Evolutionary conservation across 306 rosid genomes (phyloP).

Genomic region (Potentilla sterilis): DNA sequence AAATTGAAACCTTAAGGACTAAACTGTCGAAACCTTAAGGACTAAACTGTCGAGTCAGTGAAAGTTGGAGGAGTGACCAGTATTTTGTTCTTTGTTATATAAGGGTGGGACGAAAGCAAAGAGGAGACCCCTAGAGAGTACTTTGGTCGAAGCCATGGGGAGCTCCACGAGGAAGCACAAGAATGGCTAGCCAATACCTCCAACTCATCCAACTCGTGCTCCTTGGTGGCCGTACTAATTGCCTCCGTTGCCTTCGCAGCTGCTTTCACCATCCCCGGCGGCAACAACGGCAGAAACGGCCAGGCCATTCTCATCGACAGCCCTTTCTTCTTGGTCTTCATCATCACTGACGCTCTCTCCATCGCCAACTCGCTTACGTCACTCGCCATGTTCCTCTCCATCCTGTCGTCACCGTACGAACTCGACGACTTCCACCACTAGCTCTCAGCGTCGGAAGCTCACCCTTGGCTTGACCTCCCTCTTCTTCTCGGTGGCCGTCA

Average conservation of each 20-base stretch:
- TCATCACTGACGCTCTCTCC: conserved; percentile 32
- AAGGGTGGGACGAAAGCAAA: background rate
- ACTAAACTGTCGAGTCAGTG: too few species aligned
- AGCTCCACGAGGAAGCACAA: conserved; percentile 19
- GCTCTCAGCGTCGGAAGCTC: conserved; percentile 30
- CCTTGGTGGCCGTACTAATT: conserved; percentile 26
- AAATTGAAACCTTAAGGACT: too few species aligned
- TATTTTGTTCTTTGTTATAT: too few species aligned
- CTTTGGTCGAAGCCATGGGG: background rate
- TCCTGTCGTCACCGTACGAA: conserved; percentile 33
- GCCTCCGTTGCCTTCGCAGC: conserved; percentile 41
- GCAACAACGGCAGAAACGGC: background rate
- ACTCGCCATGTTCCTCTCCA: conserved; percentile 43
- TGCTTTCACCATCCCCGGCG: conserved; percentile 25
- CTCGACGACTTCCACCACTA: conserved; percentile 14
- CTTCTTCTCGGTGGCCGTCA: conserved; percentile 26
- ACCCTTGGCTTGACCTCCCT: conserved; percentile 25
- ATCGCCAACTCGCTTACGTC: conserved; percentile 35
- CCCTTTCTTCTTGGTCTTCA: conserved; percentile 33
- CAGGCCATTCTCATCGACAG: background rate
- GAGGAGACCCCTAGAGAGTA: background rate
- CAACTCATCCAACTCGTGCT: conserved; percentile 23
- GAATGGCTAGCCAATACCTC: conserved; percentile 27
- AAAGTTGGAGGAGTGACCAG: too few species aligned
- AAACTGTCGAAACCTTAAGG: too few species aligned